These are phyloP conservation scores for Amoeboaphelidium protococcarum DNA, from an alignment of 371 early-diverging fungal genomes.

Conservation along the genomic window DNA sequence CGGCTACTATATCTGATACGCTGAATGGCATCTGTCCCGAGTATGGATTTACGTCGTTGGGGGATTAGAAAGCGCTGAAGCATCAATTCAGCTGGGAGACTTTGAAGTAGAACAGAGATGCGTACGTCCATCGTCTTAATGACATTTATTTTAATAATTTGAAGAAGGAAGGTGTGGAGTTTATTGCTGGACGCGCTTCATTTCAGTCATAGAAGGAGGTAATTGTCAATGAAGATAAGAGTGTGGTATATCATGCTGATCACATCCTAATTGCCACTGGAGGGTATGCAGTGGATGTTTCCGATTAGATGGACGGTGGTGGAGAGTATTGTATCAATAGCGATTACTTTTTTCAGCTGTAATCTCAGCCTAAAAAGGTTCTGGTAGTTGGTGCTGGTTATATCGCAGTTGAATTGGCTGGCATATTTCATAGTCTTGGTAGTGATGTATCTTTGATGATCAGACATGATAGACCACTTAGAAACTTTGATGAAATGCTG, in stretches of 20 bases:
- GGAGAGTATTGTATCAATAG: conserved; percentile 38
- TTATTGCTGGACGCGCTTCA: conserved; percentile 52
- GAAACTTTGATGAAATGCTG: conserved; percentile 72
- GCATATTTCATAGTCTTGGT: conserved; percentile 69
- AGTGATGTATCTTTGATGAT: conserved; percentile 61
- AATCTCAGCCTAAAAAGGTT: conserved; percentile 66
- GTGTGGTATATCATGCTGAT: conserved; percentile 12
- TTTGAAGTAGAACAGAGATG: conserved; percentile 74
- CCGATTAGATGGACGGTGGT: conserved; percentile 44
- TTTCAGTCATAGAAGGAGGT: conserved; percentile 16
- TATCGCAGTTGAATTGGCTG: conserved; percentile 89
- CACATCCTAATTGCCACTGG: conserved; percentile 69
- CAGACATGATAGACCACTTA: conserved; percentile 55
- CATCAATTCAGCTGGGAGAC: conserved; percentile 16
- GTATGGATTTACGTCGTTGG: too few species aligned
- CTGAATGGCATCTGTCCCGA: too few species aligned
- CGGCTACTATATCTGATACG: too few species aligned
- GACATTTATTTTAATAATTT: conserved; percentile 81
- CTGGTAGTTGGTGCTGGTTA: conserved; percentile 48
- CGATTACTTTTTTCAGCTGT: conserved; percentile 89
- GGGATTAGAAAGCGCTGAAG: too few species aligned
- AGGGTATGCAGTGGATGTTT: conserved; percentile 18
- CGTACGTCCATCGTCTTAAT: conserved; percentile 80
- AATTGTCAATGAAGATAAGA: conserved; percentile 5
- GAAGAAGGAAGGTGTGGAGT: conserved; percentile 51